Percentiles rank a stretch among this genome's conserved stretches.
phyloP scores from a whole-genome alignment of 129 eudicot genomes.

The Gnaphalium uliginosum region DNA sequence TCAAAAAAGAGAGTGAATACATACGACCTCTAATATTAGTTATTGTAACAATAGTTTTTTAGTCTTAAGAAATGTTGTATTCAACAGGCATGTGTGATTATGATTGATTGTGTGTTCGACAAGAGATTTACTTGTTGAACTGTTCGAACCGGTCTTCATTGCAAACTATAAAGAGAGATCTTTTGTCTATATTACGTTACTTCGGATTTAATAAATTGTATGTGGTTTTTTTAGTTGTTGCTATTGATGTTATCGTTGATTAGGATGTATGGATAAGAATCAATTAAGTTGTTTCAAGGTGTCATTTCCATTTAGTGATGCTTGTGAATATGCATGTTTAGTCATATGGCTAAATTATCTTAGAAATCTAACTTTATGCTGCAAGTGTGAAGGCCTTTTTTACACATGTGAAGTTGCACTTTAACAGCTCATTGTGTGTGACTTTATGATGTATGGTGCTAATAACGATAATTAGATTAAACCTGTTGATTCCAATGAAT shows the following conservation, averaged over 20 bases:
- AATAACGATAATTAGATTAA: no score
- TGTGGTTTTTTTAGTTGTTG: not conserved
- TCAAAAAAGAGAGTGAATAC: not conserved
- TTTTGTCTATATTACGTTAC: not conserved
- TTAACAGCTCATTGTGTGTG: constrained; percentile 24
- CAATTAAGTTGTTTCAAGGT: not conserved
- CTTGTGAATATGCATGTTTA: constrained; percentile 21
- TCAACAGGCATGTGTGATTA: not conserved
- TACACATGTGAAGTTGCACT: constrained; percentile 31
- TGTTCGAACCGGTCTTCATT: not conserved
- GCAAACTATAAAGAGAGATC: not conserved
- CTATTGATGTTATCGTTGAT: not conserved
- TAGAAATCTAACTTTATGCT: constrained; percentile 21
- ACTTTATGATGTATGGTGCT: no score
- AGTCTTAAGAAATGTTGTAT: not conserved
- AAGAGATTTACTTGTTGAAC: not conserved
- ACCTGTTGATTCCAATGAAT: no score
- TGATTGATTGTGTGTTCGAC: not conserved
- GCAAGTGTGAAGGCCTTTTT: constrained; percentile 1
- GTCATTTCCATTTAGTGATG: constrained; percentile 28
- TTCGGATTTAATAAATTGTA: not conserved
- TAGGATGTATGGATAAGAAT: not conserved
- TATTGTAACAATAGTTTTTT: not conserved
- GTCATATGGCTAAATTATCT: constrained; percentile 4
- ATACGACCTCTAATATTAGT: not conserved